Evolutionary conservation across 164 flowering plant genomes (phyloP).

Genomic region (Aristolochia californica): DNA sequence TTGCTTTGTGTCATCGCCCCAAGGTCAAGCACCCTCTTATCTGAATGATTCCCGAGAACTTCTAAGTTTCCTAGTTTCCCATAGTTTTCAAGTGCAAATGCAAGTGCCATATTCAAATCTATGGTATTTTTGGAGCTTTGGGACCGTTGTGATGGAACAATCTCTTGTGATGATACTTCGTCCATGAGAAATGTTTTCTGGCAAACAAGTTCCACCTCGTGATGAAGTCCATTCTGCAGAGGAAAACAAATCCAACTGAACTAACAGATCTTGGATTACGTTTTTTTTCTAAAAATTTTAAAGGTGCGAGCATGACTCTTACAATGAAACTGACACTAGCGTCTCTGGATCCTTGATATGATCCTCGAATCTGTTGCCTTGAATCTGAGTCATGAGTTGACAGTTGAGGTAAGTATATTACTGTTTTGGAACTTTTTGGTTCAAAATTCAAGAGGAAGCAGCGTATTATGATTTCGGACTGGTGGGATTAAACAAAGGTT

Average conservation of each 20-base stretch:
- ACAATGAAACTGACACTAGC: constrained; percentile 25
- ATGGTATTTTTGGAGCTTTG: constrained; percentile 27
- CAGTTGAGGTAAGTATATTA: too few species aligned
- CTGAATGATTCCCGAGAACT: constrained; percentile 27
- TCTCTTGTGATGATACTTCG: constrained; percentile 40
- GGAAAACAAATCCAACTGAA: neutral
- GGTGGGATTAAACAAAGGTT: too few species aligned
- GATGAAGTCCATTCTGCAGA: constrained; percentile 5
- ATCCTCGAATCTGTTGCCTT: neutral
- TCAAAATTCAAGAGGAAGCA: too few species aligned
- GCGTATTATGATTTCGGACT: too few species aligned
- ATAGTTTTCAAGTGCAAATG: constrained; percentile 54
- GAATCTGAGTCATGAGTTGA: too few species aligned
- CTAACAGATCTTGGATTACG: too few species aligned
- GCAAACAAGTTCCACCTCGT: too few species aligned
- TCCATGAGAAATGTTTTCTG: constrained; percentile 12
- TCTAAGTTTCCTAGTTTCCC: constrained; percentile 29
- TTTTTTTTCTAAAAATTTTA: too few species aligned
- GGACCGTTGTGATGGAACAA: constrained; percentile 32
- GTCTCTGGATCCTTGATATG: constrained; percentile 30
- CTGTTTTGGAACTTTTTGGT: too few species aligned
- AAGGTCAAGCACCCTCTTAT: constrained; percentile 25
- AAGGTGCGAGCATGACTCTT: constrained; percentile 13
- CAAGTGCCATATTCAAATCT: constrained; percentile 55
- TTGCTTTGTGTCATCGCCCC: constrained; percentile 19